phyloP scores from a whole-genome alignment of 352 stramenopile species.

The Globisporangium alternatum region DNA sequence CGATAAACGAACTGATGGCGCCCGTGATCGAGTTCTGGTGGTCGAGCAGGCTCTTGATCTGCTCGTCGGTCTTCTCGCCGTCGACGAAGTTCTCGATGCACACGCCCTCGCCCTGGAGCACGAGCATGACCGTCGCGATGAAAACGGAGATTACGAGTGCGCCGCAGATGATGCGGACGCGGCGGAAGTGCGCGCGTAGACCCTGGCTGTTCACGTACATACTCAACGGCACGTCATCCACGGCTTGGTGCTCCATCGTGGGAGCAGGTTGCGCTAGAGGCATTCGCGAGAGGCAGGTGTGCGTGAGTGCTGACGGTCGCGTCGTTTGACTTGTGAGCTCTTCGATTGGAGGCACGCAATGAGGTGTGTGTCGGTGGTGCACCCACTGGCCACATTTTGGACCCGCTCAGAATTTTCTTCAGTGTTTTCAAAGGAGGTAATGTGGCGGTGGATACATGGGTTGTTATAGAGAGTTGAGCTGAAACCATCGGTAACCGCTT shows the following conservation, averaged over 20 bases:
- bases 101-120: constrained; percentile 2
- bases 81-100: neutral
- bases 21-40: constrained; percentile 15
- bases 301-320: too few species aligned
- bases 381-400: too few species aligned
- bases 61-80: neutral
- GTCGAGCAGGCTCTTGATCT: constrained; percentile 12
- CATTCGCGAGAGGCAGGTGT: neutral
- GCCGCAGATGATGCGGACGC: neutral
- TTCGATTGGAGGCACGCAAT: too few species aligned
- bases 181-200: neutral
- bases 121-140: neutral
- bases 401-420: too few species aligned
- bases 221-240: neutral
- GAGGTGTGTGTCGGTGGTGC: too few species aligned
- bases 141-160: neutral
- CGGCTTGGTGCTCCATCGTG: neutral
- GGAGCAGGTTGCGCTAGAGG: too few species aligned
- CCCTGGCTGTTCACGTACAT: neutral
- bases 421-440: too few species aligned
- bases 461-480: too few species aligned
- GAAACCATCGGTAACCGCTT: too few species aligned
- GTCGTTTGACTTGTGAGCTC: too few species aligned
- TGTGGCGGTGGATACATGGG: too few species aligned
- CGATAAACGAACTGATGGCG: neutral